Base-by-base conservation (phyloP, 2,329 filamentous ascomycete species). In the Ophiostoma quercus region DNA sequence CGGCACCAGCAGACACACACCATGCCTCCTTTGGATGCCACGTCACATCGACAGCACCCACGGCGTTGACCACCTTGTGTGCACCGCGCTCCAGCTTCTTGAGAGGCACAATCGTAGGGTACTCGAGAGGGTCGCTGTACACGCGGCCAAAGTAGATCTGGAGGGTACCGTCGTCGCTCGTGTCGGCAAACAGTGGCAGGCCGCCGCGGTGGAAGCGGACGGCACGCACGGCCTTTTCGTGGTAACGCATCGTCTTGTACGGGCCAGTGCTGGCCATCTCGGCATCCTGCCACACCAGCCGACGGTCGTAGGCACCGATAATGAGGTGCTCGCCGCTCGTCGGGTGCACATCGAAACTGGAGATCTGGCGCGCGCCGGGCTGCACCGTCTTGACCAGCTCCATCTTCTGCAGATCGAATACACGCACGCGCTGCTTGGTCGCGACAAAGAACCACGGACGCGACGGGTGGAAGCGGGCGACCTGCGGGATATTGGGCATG, bases 81-180 rank as follows among this genome's bases (percentile, higher is more conserved):
- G 71, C 72, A 0, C 95, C 95, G 67, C 66, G 69, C 76, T 87
- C 90, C 67, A 99, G 84, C 76, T 96, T 92, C 84, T 98, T 99
- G 73, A 99, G 85, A 9, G 95, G 95, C 68, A 98, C 95, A 76
- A 99, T 97, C 16, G 90, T 96, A 7, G 95, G 94, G 77, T 97
- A 97, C 82, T 96, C 93, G 87, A 99, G 92, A 78, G 97, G 84
- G 78, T 99, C 95, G 72, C 89, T 92, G 39, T 96, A 93, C 37
- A 98, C 94, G 80, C 94, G 96, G 70, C 93, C 94, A 78, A 98
- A 94, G 87, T 98, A 98, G 69, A 99, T 91, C 79, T 99, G 95
- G 74, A 98, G 82, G 25, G 90, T 92, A 37, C 95, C 95, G 78
- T 99, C 95, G 78, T 99, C 96, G 78, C 91, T 95, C 25, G 92